phyloP scores from a whole-genome alignment of 176 grass and related monocot genomes.

The Puya raimondii region DNA sequence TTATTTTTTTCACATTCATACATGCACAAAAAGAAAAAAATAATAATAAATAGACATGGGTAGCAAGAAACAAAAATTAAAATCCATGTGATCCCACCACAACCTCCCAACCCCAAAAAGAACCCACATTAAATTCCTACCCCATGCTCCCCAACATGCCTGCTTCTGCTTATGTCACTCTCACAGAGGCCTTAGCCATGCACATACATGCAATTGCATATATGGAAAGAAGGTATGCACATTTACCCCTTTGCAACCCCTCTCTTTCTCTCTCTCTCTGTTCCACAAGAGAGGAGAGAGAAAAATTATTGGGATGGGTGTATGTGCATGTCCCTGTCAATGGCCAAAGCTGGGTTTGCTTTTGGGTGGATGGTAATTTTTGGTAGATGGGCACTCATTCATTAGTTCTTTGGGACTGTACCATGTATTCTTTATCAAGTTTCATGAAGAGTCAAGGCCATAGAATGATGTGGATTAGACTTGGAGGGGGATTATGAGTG shows the following conservation, averaged over 20 bases:
- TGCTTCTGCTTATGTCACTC: conserved; percentile 49
- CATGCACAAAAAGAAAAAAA: background rate
- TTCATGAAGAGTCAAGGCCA: conserved; percentile 29
- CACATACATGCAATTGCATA: conserved; percentile 21
- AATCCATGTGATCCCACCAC: background rate
- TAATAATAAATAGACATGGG: background rate
- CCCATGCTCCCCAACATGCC: conserved; percentile 3
- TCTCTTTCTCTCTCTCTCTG: background rate
- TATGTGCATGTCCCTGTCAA: conserved; percentile 46
- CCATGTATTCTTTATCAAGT: conserved; percentile 26
- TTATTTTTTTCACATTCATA: background rate
- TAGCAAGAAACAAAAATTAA: conserved; percentile 3
- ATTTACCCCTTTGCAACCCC: background rate
- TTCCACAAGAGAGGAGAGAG: background rate
- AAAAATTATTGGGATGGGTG: conserved; percentile 31
- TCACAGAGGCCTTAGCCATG: conserved; percentile 34
- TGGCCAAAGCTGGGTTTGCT: conserved; percentile 50
- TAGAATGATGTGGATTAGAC: conserved; percentile 29
- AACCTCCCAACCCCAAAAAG: background rate
- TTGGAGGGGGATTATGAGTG: conserved; percentile 5
- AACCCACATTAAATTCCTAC: background rate
- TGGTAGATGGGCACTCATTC: conserved; percentile 6
- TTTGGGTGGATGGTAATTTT: conserved; percentile 37
- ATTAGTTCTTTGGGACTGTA: conserved; percentile 9
- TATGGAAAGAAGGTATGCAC: conserved; percentile 26